Base-by-base conservation (phyloP, 805 yeast species). In the Danielozyma ontarioensis region DNA sequence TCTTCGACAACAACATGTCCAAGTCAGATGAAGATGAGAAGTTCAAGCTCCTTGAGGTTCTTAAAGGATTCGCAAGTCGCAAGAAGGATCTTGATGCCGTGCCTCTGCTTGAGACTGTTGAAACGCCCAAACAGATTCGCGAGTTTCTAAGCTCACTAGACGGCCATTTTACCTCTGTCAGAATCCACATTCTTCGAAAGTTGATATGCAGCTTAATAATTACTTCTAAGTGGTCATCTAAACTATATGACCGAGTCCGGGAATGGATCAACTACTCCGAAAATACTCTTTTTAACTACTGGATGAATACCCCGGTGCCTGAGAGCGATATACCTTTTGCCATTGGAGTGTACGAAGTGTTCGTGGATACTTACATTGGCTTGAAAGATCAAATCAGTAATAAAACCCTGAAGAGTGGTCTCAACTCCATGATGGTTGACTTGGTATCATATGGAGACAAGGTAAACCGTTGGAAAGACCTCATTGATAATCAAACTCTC, bases 381-480 rank as follows among this genome's bases (percentile, higher is more conserved):
- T 48, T 45, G 29, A 63, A 53, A 49, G 51, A 33, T 41, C 62
- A 41, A 41, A 53, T 51, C 2, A 55, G 39, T 25, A 31, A 23
- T 14, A 44, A 40, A 15, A 35, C 37, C 10, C 24, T 13, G 7
- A 44, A 42, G 22, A 30, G 40, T 2, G 27, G 33, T 21, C 22
- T 19, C 22, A 6, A 6, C 8, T 69, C 64, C 3, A 36, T 64
- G 3, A 62, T 64, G n/a, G 48, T 64, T 3, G 61, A 58, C 11
- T 57, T 70, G 29, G 51, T 57, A 13, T 56, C 59, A 23, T 33
- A 78, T 0, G 57, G 59, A 5, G 65, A 59, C 15, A 63, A 76
- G 35, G 50, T 80, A 4, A 46, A 53, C 2, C 60, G 67, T 27
- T 82, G 89, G 89, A 36, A 52, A 2, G 34, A 41, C 1, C 30